A percentile compares a stretch with the other conserved stretches of the same genome.
phyloP scores from a whole-genome alignment of 805 yeast species.

The Lachancea meyersii region DNA sequence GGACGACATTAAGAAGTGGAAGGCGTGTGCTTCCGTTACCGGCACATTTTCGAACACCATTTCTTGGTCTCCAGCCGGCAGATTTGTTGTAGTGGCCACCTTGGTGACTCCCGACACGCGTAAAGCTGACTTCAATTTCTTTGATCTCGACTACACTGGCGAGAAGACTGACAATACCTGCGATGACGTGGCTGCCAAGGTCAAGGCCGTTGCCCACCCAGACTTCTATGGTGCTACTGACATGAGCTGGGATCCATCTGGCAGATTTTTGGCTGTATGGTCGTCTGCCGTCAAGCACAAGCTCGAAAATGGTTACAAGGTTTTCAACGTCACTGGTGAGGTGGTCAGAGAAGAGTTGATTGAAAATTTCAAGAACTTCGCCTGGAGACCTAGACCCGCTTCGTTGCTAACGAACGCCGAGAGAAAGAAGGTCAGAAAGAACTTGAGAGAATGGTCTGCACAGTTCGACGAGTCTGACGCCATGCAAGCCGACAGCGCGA shows the following conservation, averaged over 20 bases:
- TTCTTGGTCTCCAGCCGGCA: conserved; percentile 88
- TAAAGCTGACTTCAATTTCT: conserved; percentile 73
- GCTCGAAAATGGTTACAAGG: conserved; percentile 83
- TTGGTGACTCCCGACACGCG: conserved; percentile 41
- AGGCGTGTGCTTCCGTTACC: conserved; percentile 49
- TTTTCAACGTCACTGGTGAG: conserved; percentile 80
- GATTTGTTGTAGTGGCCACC: conserved; percentile 59
- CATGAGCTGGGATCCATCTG: conserved; percentile 92
- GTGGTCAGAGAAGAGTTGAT: conserved; percentile 66
- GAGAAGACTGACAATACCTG: conserved; percentile 35
- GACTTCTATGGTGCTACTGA: conserved; percentile 75
- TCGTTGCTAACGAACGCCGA: conserved; percentile 69
- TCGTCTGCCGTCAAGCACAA: conserved; percentile 80
- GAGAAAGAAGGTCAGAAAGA: conserved; percentile 84
- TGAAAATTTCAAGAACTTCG: conserved; percentile 80
- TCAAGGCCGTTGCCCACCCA: conserved; percentile 56
- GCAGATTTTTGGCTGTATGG: conserved; percentile 83
- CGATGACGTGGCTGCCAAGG: conserved; percentile 48
- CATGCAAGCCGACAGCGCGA: conserved; percentile 90
- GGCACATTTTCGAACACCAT: conserved; percentile 67
- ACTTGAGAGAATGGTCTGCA: conserved; percentile 80
- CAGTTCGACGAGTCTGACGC: conserved; percentile 93
- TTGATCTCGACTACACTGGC: conserved; percentile 79
- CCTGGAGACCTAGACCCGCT: conserved; percentile 97
- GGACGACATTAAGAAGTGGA: conserved; percentile 45